Evolutionary conservation across 352 stramenopile species (phyloP), one percentile per base, ranked within the genome.

Genomic region (Phytophthora idaei): DNA sequence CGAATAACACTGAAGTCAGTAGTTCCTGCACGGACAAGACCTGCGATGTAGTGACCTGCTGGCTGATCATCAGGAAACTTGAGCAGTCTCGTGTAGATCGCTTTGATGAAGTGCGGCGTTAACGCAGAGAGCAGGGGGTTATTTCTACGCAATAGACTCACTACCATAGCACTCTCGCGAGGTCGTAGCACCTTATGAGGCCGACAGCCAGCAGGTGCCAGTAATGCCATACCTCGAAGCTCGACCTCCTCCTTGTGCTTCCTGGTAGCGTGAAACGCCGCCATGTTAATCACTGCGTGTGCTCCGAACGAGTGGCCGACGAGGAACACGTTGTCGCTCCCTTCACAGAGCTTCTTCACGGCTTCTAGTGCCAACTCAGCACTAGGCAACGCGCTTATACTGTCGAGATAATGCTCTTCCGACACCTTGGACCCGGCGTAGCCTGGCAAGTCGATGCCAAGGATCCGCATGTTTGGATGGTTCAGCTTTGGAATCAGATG

Each of bases 391-490:
- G 73, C 68, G 15, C 68, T 83, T 3, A 74, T 71, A n/a, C 63
- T 45, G 9, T 81, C 60, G 15, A 80, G 64, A 46, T 74, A 79
- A 29, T 64, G 50, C 15, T 76, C 68, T 31, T 52, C 49, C 1
- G 67, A 49, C 15, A 78, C 69, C 2, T n/a, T 64, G 1, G 76
- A 83, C 1, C 63, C 70, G 21, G 41, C 60, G 48, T 87, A 90
- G 8, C 81, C 81, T 6, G 82, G 80, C 32, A 90, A 54, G 31
- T 90, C 87, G 44, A 93, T 31, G 1, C 61, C 82, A 5, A 93
- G 49, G 17, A 93, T 74, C 6, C 83, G 76, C n/a, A 75, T 44
- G 46, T 48, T 62, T 31, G 54, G 60, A 45, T 67, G 34, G 15
- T 65, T 12, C 27, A 90, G 55, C 27, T 76, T 48, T 29, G 81